These are phyloP conservation scores for Triticum aestivum DNA, from an alignment of 176 grass and related monocot genomes.

Conservation along the genomic window DNA sequence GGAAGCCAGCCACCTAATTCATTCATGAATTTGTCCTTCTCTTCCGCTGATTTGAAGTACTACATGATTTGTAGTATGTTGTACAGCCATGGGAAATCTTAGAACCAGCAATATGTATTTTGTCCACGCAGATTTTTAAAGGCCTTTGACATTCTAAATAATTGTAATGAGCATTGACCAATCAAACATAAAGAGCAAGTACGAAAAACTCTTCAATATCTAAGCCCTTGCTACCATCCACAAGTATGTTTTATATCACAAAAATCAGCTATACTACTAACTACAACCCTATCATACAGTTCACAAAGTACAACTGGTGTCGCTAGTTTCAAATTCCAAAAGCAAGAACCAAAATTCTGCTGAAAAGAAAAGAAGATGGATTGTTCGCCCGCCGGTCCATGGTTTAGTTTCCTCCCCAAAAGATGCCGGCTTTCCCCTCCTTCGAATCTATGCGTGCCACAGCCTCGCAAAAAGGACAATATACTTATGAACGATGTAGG, in stretches of 20 bases:
- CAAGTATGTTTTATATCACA: not conserved
- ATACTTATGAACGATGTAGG: conserved; percentile 28
- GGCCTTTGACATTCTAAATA: conserved; percentile 1
- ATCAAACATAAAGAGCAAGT: not conserved
- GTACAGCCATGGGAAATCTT: not conserved
- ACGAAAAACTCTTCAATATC: not conserved
- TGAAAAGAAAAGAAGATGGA: conserved; percentile 32
- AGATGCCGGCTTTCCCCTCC: conserved; percentile 32
- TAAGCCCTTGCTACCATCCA: not conserved
- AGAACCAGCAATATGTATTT: not conserved
- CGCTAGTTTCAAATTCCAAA: conserved; percentile 29
- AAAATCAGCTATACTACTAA: conserved; percentile 24
- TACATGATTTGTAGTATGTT: not conserved
- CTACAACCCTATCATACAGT: not conserved
- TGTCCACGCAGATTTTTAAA: not conserved
- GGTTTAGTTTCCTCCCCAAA: conserved; percentile 20
- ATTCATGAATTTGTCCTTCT: conserved; percentile 16
- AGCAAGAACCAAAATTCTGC: conserved; percentile 29
- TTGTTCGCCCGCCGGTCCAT: conserved; percentile 37
- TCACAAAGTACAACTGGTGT: not conserved
- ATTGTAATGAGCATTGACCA: not conserved
- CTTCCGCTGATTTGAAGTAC: not conserved
- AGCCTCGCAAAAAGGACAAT: conserved; percentile 45
- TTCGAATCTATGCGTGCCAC: conserved; percentile 43
- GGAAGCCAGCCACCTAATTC: not conserved